Evolutionary conservation across 2,329 filamentous ascomycete species (phyloP), one percentile per base, ranked within the genome.

Genomic region (Apiospora sp.): DNA sequence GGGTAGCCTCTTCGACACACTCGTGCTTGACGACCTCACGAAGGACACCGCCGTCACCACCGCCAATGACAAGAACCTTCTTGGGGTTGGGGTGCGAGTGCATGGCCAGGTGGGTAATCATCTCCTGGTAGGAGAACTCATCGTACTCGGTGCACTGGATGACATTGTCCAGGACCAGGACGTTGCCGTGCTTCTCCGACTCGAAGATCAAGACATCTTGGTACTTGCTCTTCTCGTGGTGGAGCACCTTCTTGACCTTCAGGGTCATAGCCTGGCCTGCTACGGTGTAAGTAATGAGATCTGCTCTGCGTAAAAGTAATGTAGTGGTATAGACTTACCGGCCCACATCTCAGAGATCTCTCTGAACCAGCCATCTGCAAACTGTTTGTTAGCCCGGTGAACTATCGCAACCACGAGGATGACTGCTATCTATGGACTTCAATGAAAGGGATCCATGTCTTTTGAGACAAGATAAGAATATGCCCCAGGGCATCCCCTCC

Each of bases 111-210:
- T 99, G 95, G 79, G 96, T 95, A 86, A 99, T 99, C 96, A 99
- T 99, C 91, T 99, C 96, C 89, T 99, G 96, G 91, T 98, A 98
- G 80, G 95, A 94, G 89, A 98, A 99, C 88, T 99, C 96, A 83
- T 99, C 95, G 77, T 96, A 92, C 91, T 99, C 96, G 78, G 96
- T 98, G 90, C 92, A 95, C 87, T 99, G 96, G 85, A 99, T 98
- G 83, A 98, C 96, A 83, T 98, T 98, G 90, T 99, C 96, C 78
- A 99, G 91, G 75, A 99, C 96, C 73, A 99, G 90, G 74, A 98
- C 96, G 82, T 92, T 97, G 84, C 96, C 96, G 85, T 98, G 93
- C 89, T 98, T 92, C 87, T 93, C 97, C 79, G 94, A 98, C 89
- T 99, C 93, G 88, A 99, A 99, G 88, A 98, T 94, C 80, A 99